Percentiles rank a stretch among this genome's conserved stretches.
Evolutionary conservation across 257 asterid genomes (phyloP).

Genomic region (Solanum tarapatanum): DNA sequence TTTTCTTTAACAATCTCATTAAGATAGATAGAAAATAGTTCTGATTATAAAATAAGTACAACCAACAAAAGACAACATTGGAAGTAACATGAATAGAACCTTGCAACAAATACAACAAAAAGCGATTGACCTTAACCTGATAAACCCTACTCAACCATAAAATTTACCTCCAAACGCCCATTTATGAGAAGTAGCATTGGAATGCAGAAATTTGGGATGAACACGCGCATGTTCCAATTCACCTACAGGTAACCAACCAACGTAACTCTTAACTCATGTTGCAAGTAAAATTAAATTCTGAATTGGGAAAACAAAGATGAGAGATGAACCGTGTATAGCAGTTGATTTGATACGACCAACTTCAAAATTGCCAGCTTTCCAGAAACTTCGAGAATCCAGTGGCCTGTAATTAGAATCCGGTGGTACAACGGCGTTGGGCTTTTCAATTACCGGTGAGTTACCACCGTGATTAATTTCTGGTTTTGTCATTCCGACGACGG

Average conservation of each 20-base stretch:
- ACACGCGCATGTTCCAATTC: slow-evolving; percentile 93
- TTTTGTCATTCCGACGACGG: neutral
- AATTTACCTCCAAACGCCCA: slow-evolving; percentile 93
- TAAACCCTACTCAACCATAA: neutral
- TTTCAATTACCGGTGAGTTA: slow-evolving; percentile 19
- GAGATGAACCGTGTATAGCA: slow-evolving; percentile 21
- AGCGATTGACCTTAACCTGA: neutral
- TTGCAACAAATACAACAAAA: neutral
- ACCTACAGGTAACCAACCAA: slow-evolving; percentile 20
- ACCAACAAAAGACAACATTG: neutral
- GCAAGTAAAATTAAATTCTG: neutral
- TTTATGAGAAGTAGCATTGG: slow-evolving; percentile 90
- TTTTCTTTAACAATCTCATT: neutral
- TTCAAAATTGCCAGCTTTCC: slow-evolving; percentile 84
- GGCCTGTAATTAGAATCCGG: slow-evolving; percentile 19
- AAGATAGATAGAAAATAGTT: neutral
- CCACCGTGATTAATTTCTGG: neutral
- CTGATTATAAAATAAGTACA: neutral
- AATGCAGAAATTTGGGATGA: slow-evolving; percentile 88
- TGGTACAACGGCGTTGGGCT: slow-evolving; percentile 2
- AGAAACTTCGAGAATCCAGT: slow-evolving; percentile 65
- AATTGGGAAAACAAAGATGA: neutral
- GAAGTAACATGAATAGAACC: neutral
- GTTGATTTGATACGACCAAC: slow-evolving; percentile 28
- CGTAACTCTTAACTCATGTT: neutral